Conservation (phyloP, 2,329 filamentous ascomycete species). For the Trichoderma koningiopsis region DNA sequence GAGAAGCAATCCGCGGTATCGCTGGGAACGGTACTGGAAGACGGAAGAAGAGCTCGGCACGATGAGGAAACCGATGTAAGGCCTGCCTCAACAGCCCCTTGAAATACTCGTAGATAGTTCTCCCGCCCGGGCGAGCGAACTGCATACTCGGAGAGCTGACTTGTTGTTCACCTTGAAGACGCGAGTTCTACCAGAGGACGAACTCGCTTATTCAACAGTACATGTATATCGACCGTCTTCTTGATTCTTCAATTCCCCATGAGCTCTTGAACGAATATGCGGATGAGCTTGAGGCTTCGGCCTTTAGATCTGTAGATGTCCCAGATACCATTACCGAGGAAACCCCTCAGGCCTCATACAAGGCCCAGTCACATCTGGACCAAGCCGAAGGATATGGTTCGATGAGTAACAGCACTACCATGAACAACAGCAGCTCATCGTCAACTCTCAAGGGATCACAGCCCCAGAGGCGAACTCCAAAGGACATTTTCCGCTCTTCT, state of each 20-base stretch:
- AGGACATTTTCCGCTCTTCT: slow-evolving; percentile 78
- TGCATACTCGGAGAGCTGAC: background rate
- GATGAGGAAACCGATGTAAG: slow-evolving; percentile 71
- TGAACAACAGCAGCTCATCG: slow-evolving; percentile 37
- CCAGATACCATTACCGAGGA: slow-evolving; percentile 79
- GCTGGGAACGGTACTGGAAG: slow-evolving; percentile 87
- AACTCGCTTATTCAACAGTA: slow-evolving; percentile 91
- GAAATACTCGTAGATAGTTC: background rate
- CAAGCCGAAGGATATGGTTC: slow-evolving; percentile 35
- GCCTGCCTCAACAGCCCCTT: background rate
- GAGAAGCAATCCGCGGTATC: slow-evolving; percentile 81
- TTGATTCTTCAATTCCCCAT: slow-evolving; percentile 91
- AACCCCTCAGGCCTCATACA: slow-evolving; percentile 38
- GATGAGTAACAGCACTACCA: slow-evolving; percentile 31
- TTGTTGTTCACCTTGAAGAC: slow-evolving; percentile 45
- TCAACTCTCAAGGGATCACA: slow-evolving; percentile 28
- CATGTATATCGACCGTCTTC: slow-evolving; percentile 85
- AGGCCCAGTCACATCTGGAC: slow-evolving; percentile 32
- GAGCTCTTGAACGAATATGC: slow-evolving; percentile 88
- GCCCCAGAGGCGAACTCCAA: slow-evolving; percentile 76
- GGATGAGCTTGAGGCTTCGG: slow-evolving; percentile 58
- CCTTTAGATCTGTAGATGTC: slow-evolving; percentile 59
- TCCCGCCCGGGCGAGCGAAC: background rate
- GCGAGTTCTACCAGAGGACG: slow-evolving; percentile 84
- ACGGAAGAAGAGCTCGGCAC: slow-evolving; percentile 70